phyloP scores from a whole-genome alignment of 208 protist genomes.

The Leishmania gerbilli region DNA sequence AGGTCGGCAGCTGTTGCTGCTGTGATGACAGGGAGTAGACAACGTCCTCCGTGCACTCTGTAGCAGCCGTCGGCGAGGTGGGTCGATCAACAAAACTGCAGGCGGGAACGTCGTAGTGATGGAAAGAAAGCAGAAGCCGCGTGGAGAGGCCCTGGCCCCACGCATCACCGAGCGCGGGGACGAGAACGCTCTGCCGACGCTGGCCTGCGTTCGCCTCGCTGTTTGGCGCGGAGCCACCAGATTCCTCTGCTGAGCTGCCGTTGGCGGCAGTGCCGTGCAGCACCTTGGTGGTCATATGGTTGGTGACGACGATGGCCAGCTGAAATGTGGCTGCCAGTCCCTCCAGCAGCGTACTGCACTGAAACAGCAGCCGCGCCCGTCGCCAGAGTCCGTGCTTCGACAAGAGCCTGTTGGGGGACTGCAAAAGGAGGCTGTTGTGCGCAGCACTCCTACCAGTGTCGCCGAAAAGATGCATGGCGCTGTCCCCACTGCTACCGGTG shows the following conservation, averaged over 20 bases:
- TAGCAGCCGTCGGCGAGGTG: neutral
- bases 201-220: neutral
- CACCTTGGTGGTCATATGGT: conserved; percentile 80
- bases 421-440: neutral
- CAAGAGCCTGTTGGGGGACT: neutral
- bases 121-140: conserved; percentile 66
- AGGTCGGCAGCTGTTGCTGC: too few relatives aligned
- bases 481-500: neutral
- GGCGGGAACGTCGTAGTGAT: conserved; percentile 46
- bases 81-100: conserved; percentile 1
- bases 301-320: conserved; percentile 79
- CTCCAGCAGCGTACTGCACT: conserved; percentile 59
- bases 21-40: conserved; percentile 8
- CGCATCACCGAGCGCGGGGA: conserved; percentile 76
- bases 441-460: too few relatives aligned
- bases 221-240: neutral
- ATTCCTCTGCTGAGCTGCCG: neutral
- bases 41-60: conserved; percentile 31
- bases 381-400: conserved; percentile 34
- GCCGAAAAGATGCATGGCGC: neutral
- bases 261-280: neutral
- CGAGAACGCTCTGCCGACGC: conserved; percentile 19
- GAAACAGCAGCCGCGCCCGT: conserved; percentile 61
- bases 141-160: conserved; percentile 61
- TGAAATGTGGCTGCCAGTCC: conserved; percentile 37